Percentiles rank a stretch among this genome's conserved stretches.
These are phyloP conservation scores for Xylaria sp. DNA, from an alignment of 2,329 filamentous ascomycete species.

Conservation along the genomic window DNA sequence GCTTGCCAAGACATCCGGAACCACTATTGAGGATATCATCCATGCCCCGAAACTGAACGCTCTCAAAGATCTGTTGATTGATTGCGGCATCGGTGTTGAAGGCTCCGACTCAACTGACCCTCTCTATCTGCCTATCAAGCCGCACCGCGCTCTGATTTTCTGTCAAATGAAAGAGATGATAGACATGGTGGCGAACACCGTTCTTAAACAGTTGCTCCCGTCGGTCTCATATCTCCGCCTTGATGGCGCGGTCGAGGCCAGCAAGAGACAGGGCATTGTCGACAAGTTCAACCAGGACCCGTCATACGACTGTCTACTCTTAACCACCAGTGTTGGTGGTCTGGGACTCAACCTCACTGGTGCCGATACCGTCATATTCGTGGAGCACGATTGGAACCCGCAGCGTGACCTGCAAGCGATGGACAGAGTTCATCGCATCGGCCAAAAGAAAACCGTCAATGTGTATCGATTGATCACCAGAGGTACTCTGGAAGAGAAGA, in stretches of 20 bases:
- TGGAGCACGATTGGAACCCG: conserved; percentile 99
- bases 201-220: conserved; percentile 84
- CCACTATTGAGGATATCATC: conserved; percentile 72
- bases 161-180: conserved; percentile 99
- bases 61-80: conserved; percentile 87
- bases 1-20: conserved; percentile 65
- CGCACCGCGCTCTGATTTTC: conserved; percentile 92
- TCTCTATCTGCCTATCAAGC: conserved; percentile 78
- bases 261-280: conserved; percentile 92
- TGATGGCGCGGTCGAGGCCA: conserved; percentile 87
- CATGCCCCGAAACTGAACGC: conserved; percentile 93
- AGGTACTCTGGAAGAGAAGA: conserved; percentile 97
- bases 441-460: conserved; percentile 99
- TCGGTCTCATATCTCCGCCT: conserved; percentile 90
- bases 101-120: conserved; percentile 55
- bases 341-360: conserved; percentile 92
- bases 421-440: conserved; percentile 96
- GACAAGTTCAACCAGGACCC: conserved; percentile 98
- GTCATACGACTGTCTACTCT: conserved; percentile 85
- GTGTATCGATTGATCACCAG: conserved; percentile 95
- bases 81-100: conserved; percentile 89
- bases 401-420: conserved; percentile 98
- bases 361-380: conserved; percentile 97
- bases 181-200: conserved; percentile 95
- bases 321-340: conserved; percentile 93